phyloP scores from a whole-genome alignment of 169 alveolate species.

The Toxoplasma gondii region DNA sequence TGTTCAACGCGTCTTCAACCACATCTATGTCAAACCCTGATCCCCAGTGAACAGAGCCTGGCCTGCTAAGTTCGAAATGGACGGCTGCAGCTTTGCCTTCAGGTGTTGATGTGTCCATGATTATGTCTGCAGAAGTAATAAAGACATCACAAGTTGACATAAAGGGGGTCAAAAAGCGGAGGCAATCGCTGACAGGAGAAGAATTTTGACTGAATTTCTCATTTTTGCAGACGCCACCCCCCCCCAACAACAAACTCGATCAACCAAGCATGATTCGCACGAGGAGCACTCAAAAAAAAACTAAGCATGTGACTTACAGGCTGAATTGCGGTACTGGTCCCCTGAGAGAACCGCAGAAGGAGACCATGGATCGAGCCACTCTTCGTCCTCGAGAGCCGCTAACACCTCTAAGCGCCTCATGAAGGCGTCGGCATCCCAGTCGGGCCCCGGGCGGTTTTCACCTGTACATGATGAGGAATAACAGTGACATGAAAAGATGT shows the following conservation, averaged over 20 bases:
- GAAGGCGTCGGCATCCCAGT: slow-evolving; percentile 18
- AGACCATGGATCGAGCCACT: slow-evolving; percentile 50
- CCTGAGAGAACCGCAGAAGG: slow-evolving; percentile 9
- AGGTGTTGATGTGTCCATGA: slow-evolving; percentile 27
- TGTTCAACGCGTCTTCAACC: slow-evolving; percentile 36
- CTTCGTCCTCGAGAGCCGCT: slow-evolving; percentile 45
- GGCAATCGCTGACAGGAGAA: neutral
- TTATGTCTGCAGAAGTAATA: neutral
- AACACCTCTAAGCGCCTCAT: slow-evolving; percentile 26
- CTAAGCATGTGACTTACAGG: neutral
- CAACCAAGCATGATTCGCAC: too few relatives aligned
- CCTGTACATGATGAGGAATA: neutral
- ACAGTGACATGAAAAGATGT: neutral
- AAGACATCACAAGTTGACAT: neutral
- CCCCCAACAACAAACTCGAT: too few relatives aligned
- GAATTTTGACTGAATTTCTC: too few relatives aligned
- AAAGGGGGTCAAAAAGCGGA: neutral
- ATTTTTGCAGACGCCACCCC: too few relatives aligned
- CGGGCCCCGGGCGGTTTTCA: neutral
- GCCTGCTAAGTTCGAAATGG: slow-evolving; percentile 33
- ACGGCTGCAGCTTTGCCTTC: slow-evolving; percentile 48
- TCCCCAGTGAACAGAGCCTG: slow-evolving; percentile 55
- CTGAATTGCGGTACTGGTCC: slow-evolving; percentile 4
- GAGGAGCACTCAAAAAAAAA: too few relatives aligned
- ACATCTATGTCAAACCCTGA: slow-evolving; percentile 33